Evolutionary conservation across 2,329 filamentous ascomycete genomes (phyloP), one percentile per base, ranked within the genome.

Genomic region (Alternaria gansuensis): DNA sequence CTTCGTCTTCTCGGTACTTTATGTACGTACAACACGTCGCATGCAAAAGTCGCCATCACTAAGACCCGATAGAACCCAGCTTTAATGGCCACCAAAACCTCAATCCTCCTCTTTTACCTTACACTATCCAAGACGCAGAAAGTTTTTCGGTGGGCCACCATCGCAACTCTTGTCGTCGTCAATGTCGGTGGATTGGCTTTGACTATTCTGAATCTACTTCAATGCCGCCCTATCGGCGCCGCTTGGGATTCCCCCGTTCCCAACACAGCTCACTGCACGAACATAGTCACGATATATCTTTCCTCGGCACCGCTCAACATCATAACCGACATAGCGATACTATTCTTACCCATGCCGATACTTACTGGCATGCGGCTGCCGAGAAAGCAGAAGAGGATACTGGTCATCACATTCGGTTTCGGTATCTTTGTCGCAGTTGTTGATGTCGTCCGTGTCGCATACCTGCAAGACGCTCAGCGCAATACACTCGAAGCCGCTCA

Each of bases 101-200:
- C 92, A n/a, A 91, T 97, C 68, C 83, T 97, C 57, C 84, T 95
- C 52, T 97, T 97, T 77, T 97, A 96, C 78, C 83, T 97, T 49
- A 89, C 90, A 39, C 83, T 97, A 46, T 91, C 92, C 26, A 90
- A 89, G 69, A 90, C 92, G 59, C 88, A 96, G 66, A 87, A 87
- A 63, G 82, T 93, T 49, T 89, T 97, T 65, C 87, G 90, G 59
- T 86, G 90, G 78, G 88, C 89, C n/a, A 95, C 92, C n/a, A 93
- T 93, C 82, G 82, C 84, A 4, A 92, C 91, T 0, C 81, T 97
- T 2, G 82, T 82, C 46, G 83, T 96, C 23, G 92, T 97, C 74
- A 96, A 95, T 70, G 74, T 88, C 7, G 90, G 90, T 29, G 93
- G 93, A 13, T 68, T 88, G 21, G 90, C 93, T 13, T 82, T 98